Conservation (phyloP, 2,329 filamentous ascomycete genomes). For the Colletotrichum noveboracense region DNA sequence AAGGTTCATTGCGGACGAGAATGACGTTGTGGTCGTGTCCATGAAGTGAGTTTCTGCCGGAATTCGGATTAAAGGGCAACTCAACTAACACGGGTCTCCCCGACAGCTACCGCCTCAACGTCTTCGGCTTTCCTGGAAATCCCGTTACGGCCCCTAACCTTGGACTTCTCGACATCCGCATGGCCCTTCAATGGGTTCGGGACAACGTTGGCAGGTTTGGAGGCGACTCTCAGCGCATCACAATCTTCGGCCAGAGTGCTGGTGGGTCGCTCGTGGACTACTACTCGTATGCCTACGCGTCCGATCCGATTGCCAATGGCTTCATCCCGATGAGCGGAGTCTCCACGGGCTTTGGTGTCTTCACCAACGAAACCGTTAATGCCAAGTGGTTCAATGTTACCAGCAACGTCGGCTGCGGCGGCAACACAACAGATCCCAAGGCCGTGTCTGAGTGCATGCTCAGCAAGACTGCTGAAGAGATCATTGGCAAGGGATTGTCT, state of each 20-base stretch:
- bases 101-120: constrained; percentile 42
- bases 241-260: constrained; percentile 32
- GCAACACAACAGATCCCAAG: constrained; percentile 22
- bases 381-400: constrained; percentile 24
- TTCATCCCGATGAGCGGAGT: constrained; percentile 50
- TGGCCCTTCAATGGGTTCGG: constrained; percentile 25
- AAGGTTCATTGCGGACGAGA: constrained; percentile 43
- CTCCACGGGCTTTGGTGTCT: constrained; percentile 26
- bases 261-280: constrained; percentile 43
- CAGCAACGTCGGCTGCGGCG: constrained; percentile 30
- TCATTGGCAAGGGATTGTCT: not conserved
- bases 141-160: constrained; percentile 17
- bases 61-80: not conserved
- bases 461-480: not conserved
- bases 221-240: constrained; percentile 26
- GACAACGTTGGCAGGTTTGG: constrained; percentile 25
- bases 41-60: constrained; percentile 37
- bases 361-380: constrained; percentile 22
- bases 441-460: constrained; percentile 25
- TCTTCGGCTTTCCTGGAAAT: constrained; percentile 45
- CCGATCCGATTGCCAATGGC: constrained; percentile 53
- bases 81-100: not conserved
- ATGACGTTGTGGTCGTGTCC: constrained; percentile 52
- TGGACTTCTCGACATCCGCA: constrained; percentile 24
- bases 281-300: constrained; percentile 52